These are phyloP conservation scores for Mallotus repandus DNA, from an alignment of 441 rosid genomes.

Conservation along the genomic window DNA sequence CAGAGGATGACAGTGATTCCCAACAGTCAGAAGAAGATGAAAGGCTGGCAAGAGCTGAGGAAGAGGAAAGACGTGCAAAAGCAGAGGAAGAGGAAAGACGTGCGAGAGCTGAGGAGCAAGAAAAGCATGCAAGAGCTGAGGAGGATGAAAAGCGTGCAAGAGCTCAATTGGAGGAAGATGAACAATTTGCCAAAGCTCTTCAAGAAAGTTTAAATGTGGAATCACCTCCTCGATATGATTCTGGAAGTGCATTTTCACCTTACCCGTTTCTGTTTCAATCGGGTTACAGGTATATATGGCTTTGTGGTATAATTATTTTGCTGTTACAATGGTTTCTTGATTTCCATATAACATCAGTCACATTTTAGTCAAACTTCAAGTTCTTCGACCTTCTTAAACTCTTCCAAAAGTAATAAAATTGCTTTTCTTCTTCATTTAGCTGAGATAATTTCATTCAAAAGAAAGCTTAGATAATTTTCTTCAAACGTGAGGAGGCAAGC, in stretches of 20 bases:
- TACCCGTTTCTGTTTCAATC: constrained; percentile 53
- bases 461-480: not conserved
- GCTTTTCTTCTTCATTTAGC: not conserved
- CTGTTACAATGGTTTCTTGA: constrained; percentile 1
- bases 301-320: not conserved
- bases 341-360: not conserved
- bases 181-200: constrained; percentile 71
- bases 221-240: constrained; percentile 47
- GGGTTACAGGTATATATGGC: constrained; percentile 51
- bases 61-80: constrained; percentile 40
- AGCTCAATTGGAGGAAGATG: constrained; percentile 75
- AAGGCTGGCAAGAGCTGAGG: constrained; percentile 12
- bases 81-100: constrained; percentile 46
- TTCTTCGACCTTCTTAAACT: not conserved
- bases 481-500: not conserved
- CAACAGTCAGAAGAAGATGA: constrained; percentile 39
- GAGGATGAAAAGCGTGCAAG: constrained; percentile 36
- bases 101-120: constrained; percentile 44
- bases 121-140: constrained; percentile 26
- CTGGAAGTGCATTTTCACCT: constrained; percentile 46
- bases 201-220: constrained; percentile 59
- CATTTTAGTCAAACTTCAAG: not conserved
- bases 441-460: too few relatives aligned
- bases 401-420: not conserved
- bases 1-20: constrained; percentile 44